Base-by-base conservation (phyloP, 2,329 filamentous ascomycete species). In the Pseudogymnoascus sp. region DNA sequence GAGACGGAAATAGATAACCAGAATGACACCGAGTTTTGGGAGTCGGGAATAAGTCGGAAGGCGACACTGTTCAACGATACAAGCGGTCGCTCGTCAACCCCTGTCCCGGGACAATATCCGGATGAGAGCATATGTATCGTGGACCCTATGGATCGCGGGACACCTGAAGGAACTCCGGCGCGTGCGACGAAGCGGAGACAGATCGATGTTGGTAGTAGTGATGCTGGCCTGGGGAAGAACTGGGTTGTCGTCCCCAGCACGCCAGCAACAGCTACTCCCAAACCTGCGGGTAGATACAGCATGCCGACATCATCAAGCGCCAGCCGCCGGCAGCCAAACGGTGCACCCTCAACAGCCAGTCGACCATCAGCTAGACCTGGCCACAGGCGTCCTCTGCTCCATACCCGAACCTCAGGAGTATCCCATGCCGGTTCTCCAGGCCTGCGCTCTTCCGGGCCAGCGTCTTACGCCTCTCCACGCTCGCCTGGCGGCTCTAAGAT, bases 171-270 rank as follows among this genome's bases (percentile, higher is more conserved):
- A 31, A 77, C 77, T 29, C 75, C 77, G 8, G 74, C 74, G 15
- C 70, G 77, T 21, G 73, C 78, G 38, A 68, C 76, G 7, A 84
- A 84, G 69, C 61, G 80, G 76, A 64, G 75, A 74, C 63, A 80
- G 75, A 76, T 82, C 4, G 76, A 74, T 61, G 68, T 71, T 1
- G 76, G 78, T 15, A 33, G 44, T n/a, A 76, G 78, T 3, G 72
- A 75, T 27, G 81, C 84, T 65, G 84, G 87, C 44, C 76, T 89
- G 5, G 79, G 82, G 31, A 82, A 80, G 62, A 89, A 86, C 74
- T 92, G 89, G 89, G 86, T 92, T 29, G 79, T 92, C 65, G 84
- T 92, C 21, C 48, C 65, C 55, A 64, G 42, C 25, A 36, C 27
- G 25, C 61, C 63, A 64, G 59, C 27, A 59, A 15, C 44, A 12